Percentiles rank a stretch among this genome's conserved stretches.
These are phyloP conservation scores for Sugiyamaella mastotermitis DNA, from an alignment of 805 yeast species.

Conservation along the genomic window DNA sequence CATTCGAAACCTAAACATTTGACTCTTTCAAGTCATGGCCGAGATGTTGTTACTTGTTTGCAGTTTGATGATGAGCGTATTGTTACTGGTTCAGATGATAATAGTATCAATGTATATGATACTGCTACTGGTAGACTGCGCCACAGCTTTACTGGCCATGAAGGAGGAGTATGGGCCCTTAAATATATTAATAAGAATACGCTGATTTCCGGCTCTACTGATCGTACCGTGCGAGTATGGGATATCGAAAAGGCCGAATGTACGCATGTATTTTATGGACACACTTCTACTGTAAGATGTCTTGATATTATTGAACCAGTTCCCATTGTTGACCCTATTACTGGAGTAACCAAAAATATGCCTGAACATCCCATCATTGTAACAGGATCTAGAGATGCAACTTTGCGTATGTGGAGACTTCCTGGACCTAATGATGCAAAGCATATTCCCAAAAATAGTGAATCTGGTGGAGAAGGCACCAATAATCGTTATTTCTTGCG, in stretches of 20 bases:
- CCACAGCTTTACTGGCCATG: conserved; percentile 73
- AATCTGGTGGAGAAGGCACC: conserved; percentile 14
- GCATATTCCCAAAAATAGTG: too few relatives aligned
- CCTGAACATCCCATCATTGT: conserved; percentile 65
- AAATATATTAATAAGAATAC: conserved; percentile 69
- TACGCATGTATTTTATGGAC: conserved; percentile 88
- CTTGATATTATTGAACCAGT: conserved; percentile 73
- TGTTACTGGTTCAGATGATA: conserved; percentile 89
- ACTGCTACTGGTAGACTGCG: conserved; percentile 64
- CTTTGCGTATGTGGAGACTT: conserved; percentile 76
- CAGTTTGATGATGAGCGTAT: conserved; percentile 89
- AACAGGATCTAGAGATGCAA: conserved; percentile 84
- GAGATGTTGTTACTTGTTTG: conserved; percentile 86
- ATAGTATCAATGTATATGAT: conserved; percentile 72
- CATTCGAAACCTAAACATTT: conserved; percentile 59
- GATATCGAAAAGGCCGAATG: conserved; percentile 77
- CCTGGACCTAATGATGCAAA: conserved; percentile 41
- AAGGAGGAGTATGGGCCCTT: conserved; percentile 98
- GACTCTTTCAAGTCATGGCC: conserved; percentile 63
- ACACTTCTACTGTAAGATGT: conserved; percentile 88
- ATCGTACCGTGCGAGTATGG: conserved; percentile 92
- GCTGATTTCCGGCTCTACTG: conserved; percentile 90
- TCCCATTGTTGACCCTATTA: conserved; percentile 46
- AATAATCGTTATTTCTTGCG: conserved; percentile 60
- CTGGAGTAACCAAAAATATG: conserved; percentile 49